Percentiles rank a stretch among this genome's conserved stretches.
phyloP scores from a whole-genome alignment of 192 early-diverging fungal genomes.

The Powellomyces hirtus region DNA sequence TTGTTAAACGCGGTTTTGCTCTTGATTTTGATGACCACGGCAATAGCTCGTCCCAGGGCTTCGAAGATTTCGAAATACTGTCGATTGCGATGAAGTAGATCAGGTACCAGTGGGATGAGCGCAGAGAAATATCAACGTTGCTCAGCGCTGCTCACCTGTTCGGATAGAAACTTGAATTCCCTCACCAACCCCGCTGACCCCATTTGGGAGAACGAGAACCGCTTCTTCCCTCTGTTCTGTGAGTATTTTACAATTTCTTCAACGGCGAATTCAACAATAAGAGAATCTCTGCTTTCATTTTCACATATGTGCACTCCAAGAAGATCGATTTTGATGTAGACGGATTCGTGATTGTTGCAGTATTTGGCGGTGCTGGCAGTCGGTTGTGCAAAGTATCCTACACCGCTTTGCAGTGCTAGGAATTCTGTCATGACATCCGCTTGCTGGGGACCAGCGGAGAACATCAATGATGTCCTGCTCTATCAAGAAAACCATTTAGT shows the following conservation, averaged over 20 bases:
- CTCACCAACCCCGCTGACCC: constrained; percentile 5
- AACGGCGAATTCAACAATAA: constrained; percentile 16
- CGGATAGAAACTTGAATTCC: constrained; percentile 16
- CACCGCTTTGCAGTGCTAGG: constrained; percentile 21
- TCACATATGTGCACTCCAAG: constrained; percentile 23
- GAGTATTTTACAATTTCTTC: constrained; percentile 29
- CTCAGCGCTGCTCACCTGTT: constrained; percentile 2
- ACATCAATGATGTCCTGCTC: constrained; percentile 20
- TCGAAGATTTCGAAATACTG: constrained; percentile 35
- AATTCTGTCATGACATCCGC: constrained; percentile 24
- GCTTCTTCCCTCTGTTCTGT: constrained; percentile 8
- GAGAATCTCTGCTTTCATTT: constrained; percentile 4
- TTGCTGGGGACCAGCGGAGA: constrained; percentile 14
- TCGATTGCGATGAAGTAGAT: neutral
- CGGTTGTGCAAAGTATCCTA: constrained; percentile 6
- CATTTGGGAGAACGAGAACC: constrained; percentile 21
- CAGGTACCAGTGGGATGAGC: neutral
- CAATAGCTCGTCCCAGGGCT: constrained; percentile 29
- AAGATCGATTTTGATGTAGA: constrained; percentile 23
- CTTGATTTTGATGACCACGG: constrained; percentile 31
- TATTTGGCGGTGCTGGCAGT: neutral
- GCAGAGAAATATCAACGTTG: neutral
- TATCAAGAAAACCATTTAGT: neutral
- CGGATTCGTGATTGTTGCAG: constrained; percentile 6
- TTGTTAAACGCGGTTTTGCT: neutral